Conservation (phyloP, 1,284 basidiomycete genomes). For the Tylopilus sp. region DNA sequence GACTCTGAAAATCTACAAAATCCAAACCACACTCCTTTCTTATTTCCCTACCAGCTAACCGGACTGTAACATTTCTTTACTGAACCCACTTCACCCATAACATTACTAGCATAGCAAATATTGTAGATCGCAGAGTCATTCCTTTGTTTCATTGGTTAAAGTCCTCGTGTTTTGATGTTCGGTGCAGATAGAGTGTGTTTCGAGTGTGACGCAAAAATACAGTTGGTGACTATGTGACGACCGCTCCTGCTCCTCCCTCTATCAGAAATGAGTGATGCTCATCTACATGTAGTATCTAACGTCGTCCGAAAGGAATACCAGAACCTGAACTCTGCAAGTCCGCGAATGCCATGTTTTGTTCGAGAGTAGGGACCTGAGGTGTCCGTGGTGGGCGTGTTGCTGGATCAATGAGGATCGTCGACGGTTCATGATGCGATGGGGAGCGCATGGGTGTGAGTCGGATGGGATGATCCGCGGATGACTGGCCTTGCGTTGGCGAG, state of each 20-base stretch:
- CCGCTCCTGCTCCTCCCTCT: background rate
- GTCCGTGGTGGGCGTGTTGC: slow-evolving; percentile 47
- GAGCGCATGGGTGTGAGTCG: slow-evolving; percentile 21
- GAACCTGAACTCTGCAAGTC: slow-evolving; percentile 51
- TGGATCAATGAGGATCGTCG: slow-evolving; percentile 54
- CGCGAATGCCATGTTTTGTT: slow-evolving; percentile 80
- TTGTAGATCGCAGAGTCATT: slow-evolving; percentile 30
- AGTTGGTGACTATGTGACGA: slow-evolving; percentile 9
- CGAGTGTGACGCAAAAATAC: slow-evolving; percentile 16
- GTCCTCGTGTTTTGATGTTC: slow-evolving; percentile 21
- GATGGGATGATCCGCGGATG: slow-evolving; percentile 12
- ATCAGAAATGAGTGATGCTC: background rate
- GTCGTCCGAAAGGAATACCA: slow-evolving; percentile 11
- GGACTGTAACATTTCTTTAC: slow-evolving; percentile 31
- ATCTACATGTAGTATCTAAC: slow-evolving; percentile 12
- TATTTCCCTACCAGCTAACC: slow-evolving; percentile 22
- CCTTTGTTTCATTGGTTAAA: slow-evolving; percentile 25
- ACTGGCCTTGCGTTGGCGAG: slow-evolving; percentile 42
- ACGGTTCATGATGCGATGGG: slow-evolving; percentile 33
- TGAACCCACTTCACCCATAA: slow-evolving; percentile 20
- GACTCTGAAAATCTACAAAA: slow-evolving; percentile 31
- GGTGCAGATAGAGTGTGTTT: slow-evolving; percentile 24
- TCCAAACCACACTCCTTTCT: slow-evolving; percentile 28
- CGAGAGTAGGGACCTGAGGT: slow-evolving; percentile 62
- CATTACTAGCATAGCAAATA: slow-evolving; percentile 32